These are phyloP conservation scores for Starmerella riodocensis DNA, from an alignment of 805 yeast species.

Conservation along the genomic window DNA sequence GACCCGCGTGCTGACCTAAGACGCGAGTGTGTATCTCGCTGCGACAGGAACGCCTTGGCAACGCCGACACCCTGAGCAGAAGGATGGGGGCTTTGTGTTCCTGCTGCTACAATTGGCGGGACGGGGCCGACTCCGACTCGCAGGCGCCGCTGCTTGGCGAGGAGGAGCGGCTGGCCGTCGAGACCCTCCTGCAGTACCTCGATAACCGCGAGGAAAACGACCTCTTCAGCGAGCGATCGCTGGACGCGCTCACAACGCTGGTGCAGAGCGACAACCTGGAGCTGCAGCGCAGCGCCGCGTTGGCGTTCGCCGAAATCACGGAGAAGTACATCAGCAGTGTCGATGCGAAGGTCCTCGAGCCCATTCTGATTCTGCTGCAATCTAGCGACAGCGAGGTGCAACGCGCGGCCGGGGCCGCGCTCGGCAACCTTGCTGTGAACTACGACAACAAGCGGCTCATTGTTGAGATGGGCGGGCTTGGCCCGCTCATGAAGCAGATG, in stretches of 20 bases:
- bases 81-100: conserved; percentile 18
- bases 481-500: conserved; percentile 94
- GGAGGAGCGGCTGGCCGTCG: conserved; percentile 91
- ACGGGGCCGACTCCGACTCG: conserved; percentile 54
- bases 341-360: conserved; percentile 81
- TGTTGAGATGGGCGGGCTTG: conserved; percentile 96
- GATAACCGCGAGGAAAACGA: conserved; percentile 84
- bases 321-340: conserved; percentile 83
- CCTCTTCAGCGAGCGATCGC: conserved; percentile 68
- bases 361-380: conserved; percentile 76
- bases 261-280: conserved; percentile 93
- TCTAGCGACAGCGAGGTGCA: conserved; percentile 87
- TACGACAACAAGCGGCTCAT: conserved; percentile 85
- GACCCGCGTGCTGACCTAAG: too few relatives aligned
- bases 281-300: conserved; percentile 89
- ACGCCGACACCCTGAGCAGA: too few relatives aligned
- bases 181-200: conserved; percentile 72
- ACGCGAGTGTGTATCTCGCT: too few relatives aligned
- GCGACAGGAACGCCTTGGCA: too few relatives aligned
- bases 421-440: conserved; percentile 96
- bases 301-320: conserved; percentile 96
- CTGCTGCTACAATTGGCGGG: conserved; percentile 16
- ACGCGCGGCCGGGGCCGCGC: conserved; percentile 96
- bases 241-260: conserved; percentile 77
- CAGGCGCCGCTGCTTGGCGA: conserved; percentile 76